phyloP scores from a whole-genome alignment of 2,329 filamentous ascomycete species.

The Hypoxylon sp. region DNA sequence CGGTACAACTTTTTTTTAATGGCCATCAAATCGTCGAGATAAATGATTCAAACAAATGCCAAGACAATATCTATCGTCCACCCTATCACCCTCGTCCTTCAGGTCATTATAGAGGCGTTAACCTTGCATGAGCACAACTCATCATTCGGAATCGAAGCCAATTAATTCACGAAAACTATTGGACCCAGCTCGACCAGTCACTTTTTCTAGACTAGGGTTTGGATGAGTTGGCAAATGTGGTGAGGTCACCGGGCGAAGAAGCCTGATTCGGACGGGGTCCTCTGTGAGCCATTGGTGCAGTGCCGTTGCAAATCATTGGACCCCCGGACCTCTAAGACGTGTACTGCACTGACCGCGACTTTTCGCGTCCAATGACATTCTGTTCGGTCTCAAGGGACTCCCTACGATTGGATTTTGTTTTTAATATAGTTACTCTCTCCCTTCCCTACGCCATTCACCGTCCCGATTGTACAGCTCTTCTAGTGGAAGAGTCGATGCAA shows the following conservation, averaged over 20 bases:
- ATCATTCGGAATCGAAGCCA: conserved; percentile 45
- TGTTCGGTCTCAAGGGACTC: conserved; percentile 12
- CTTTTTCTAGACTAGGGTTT: conserved; percentile 38
- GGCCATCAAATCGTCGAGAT: conserved; percentile 20
- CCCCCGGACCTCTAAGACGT: conserved; percentile 29
- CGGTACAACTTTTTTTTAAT: conserved; percentile 1
- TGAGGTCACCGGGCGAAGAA: conserved; percentile 41
- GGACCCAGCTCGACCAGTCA: conserved; percentile 40
- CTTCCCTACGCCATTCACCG: conserved; percentile 20
- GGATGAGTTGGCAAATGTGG: conserved; percentile 47
- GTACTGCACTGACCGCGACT: conserved; percentile 38
- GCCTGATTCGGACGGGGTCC: conserved; percentile 41
- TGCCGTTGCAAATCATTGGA: conserved; percentile 35
- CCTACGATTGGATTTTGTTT: conserved; percentile 8
- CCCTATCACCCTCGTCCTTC: conserved; percentile 30
- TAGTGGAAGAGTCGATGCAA: conserved; percentile 14
- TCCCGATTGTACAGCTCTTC: conserved; percentile 14
- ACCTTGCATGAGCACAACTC: conserved; percentile 45
- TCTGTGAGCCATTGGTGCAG: conserved; percentile 39
- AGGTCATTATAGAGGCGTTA: conserved; percentile 33
- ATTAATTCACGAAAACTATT: conserved; percentile 43
- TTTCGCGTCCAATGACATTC: conserved; percentile 36
- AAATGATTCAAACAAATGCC: conserved; percentile 28
- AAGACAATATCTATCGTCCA: conserved; percentile 34
- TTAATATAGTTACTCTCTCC: conserved; percentile 14